phyloP scores from a whole-genome alignment of 345 rosid species.

The Gossypium thurberi region DNA sequence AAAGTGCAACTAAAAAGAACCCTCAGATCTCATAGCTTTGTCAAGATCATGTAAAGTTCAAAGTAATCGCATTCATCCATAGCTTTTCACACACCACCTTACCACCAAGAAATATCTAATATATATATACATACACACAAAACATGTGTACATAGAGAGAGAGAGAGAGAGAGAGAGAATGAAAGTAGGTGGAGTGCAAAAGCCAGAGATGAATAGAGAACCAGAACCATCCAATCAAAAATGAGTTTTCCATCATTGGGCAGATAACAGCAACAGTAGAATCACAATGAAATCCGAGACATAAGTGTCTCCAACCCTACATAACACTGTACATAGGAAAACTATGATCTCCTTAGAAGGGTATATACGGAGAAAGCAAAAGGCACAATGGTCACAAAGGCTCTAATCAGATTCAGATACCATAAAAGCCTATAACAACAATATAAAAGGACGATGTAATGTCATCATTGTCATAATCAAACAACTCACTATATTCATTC shows the following conservation, averaged over 20 bases:
- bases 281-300: neutral
- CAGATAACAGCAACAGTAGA: neutral
- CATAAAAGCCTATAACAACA: too few species aligned
- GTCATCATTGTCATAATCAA: neutral
- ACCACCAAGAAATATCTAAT: neutral
- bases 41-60: neutral
- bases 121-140: neutral
- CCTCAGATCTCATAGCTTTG: conserved; percentile 11
- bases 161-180: neutral
- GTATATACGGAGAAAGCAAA: neutral
- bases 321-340: neutral
- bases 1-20: neutral
- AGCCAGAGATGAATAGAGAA: conserved; percentile 8
- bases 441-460: neutral
- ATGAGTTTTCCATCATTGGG: conserved; percentile 21
- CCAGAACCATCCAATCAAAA: conserved; percentile 7
- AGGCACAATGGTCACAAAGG: neutral
- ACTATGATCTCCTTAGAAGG: neutral
- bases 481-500: neutral
- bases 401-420: neutral
- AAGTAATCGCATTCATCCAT: neutral
- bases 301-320: neutral
- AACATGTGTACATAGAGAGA: too few species aligned
- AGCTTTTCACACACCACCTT: conserved; percentile 9
- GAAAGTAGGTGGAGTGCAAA: neutral